Evolutionary conservation across 2,329 filamentous ascomycete genomes (phyloP), one percentile per base, ranked within the genome.

Genomic region (Periconia sp.): DNA sequence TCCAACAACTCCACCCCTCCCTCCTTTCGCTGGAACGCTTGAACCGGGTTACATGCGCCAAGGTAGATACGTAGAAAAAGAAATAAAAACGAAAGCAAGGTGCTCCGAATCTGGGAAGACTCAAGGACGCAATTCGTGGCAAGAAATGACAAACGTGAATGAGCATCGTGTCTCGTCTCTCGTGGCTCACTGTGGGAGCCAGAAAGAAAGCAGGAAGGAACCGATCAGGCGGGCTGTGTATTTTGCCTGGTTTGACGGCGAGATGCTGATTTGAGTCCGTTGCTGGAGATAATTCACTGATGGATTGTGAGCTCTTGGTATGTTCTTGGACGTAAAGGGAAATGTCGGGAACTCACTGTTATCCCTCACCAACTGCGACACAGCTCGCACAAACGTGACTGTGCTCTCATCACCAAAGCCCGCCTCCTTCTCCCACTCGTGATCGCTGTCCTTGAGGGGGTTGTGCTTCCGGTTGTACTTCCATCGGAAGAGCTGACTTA

Each of bases 381-480:
- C 63, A 25, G 65, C 53, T 11, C 54, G 43, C 22, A 73, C 63
- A 49, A 76, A 76, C 6, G 53, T 54, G 2, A 66, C 59, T 7
- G 62, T 61, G 6, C 50, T 61, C 12, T 55, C 57, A 32, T 73
- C 70, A 0, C 62, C 65, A 46, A 67, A 63, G 1, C 65, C 66
- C 2, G 34, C 57, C 44, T 69, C 63, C 18, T 69, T 69, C 40
- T 70, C 72, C 59, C 65, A 71, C 21, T 66, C 66, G 23, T 65
- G 64, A 11, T 73, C 71, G 2, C 54, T 32, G 21, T 70, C 63
- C 3, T 57, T 50, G 48, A 75, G 64, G 16, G 67, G 71, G 43
- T 70, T 73, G 46, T 59, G 66, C 53, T 64, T 72, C 47, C 71
- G 69, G 35, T 74, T 71, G 52, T 77, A 77, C 54, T 77, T 78